Conservation (phyloP, 2,329 filamentous ascomycete species). For the Exserohilum rostratum region DNA sequence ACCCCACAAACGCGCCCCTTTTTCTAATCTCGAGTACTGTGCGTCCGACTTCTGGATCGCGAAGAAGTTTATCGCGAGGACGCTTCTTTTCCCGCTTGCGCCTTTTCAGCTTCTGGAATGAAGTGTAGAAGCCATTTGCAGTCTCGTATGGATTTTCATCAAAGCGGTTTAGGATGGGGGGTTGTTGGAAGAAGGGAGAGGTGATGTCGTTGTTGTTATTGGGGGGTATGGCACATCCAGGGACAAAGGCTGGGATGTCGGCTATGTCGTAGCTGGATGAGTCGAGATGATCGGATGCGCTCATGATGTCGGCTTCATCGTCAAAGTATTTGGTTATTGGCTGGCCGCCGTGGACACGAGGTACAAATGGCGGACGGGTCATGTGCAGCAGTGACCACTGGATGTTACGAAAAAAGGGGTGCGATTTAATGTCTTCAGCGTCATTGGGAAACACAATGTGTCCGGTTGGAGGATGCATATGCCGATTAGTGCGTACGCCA, state of each 20-base stretch:
- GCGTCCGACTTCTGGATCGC: constrained; percentile 71
- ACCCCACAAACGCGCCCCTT: constrained; percentile 83
- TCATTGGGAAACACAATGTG: constrained; percentile 82
- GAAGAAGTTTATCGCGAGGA: constrained; percentile 81
- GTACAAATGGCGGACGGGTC: constrained; percentile 77
- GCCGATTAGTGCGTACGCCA: constrained; percentile 33
- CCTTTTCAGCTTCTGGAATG: constrained; percentile 42
- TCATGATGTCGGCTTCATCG: constrained; percentile 71
- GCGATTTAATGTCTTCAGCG: constrained; percentile 85
- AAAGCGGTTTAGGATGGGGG: neutral
- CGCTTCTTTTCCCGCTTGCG: constrained; percentile 74
- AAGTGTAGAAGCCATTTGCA: constrained; percentile 2
- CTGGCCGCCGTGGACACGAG: constrained; percentile 63
- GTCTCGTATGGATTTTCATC: neutral
- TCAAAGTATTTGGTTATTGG: constrained; percentile 84
- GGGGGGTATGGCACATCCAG: neutral
- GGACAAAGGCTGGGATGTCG: neutral
- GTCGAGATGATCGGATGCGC: constrained; percentile 44
- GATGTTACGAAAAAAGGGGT: constrained; percentile 82
- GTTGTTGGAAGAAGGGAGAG: neutral
- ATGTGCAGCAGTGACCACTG: constrained; percentile 78
- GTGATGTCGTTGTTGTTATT: neutral
- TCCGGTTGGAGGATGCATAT: constrained; percentile 48
- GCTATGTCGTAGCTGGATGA: constrained; percentile 38
- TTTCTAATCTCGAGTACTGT: constrained; percentile 81